These are phyloP conservation scores for Chlorella sp. DNA, from an alignment of 139 green algal species.

Conservation along the genomic window DNA sequence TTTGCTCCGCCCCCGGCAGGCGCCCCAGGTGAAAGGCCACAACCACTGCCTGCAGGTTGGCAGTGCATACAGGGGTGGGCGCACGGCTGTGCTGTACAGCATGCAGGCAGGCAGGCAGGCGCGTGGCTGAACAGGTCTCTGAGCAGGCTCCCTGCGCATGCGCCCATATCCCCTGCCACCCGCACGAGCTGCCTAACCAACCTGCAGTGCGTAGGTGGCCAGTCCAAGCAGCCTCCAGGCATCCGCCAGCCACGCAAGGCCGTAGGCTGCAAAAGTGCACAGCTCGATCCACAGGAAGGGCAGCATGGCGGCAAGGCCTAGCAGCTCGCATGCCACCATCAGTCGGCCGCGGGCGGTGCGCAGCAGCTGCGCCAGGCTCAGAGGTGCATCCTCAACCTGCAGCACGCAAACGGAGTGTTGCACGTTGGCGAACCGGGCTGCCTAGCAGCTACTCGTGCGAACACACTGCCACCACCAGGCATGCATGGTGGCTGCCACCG, in stretches of 20 bases:
- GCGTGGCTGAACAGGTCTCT: too few species aligned
- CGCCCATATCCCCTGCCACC: too few species aligned
- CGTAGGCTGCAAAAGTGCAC: slow-evolving; percentile 48
- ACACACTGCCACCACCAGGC: too few species aligned
- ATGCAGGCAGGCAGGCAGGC: too few species aligned
- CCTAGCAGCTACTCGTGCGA: too few species aligned
- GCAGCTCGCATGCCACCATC: not conserved
- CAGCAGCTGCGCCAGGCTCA: not conserved
- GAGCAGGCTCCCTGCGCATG: too few species aligned
- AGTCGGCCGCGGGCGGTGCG: not conserved
- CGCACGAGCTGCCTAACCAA: not conserved
- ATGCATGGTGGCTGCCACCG: too few species aligned
- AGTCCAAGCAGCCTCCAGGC: slow-evolving; percentile 63
- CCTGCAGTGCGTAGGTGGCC: slow-evolving; percentile 57
- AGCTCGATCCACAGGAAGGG: slow-evolving; percentile 62
- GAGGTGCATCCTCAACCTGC: not conserved
- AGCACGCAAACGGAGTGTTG: too few species aligned
- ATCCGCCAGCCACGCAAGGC: slow-evolving; percentile 34
- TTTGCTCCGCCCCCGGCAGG: not conserved
- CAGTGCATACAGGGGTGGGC: too few species aligned
- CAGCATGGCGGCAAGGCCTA: slow-evolving; percentile 42
- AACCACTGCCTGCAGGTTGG: not conserved
- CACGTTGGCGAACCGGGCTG: too few species aligned
- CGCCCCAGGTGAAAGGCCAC: not conserved
- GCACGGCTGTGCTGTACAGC: too few species aligned